phyloP scores from a whole-genome alignment of 352 stramenopile species.

The Globisporangium solare region DNA sequence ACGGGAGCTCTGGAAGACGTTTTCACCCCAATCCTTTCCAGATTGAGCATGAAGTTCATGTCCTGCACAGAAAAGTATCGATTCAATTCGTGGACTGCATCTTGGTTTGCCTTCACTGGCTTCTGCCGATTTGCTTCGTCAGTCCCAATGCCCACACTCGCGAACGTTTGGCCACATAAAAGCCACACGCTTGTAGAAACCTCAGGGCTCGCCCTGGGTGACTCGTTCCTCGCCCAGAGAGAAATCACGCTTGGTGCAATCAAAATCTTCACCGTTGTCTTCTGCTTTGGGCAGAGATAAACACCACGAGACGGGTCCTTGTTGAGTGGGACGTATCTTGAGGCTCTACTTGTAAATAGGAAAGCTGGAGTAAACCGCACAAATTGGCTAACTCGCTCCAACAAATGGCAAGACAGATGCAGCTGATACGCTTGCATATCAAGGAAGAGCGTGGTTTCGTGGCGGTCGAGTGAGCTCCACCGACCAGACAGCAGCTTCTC shows the following conservation, averaged over 20 bases:
- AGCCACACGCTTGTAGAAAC: conserved; percentile 37
- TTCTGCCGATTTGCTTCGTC: conserved; percentile 20
- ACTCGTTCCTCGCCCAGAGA: conserved; percentile 29
- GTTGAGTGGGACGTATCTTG: not conserved
- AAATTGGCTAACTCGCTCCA: conserved; percentile 31
- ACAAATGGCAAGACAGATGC: conserved; percentile 55
- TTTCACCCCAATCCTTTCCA: conserved; percentile 54
- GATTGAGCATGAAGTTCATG: conserved; percentile 50
- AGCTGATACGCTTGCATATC: conserved; percentile 70
- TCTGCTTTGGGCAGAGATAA: conserved; percentile 4
- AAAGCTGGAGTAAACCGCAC: not conserved
- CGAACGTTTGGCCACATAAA: conserved; percentile 58
- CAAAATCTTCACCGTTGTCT: conserved; percentile 55
- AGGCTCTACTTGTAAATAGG: not conserved
- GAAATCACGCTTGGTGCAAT: conserved; percentile 59
- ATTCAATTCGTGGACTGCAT: conserved; percentile 37
- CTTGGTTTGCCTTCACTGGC: conserved; percentile 9
- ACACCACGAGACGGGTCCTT: not conserved
- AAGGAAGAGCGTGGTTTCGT: conserved; percentile 48
- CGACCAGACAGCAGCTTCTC: conserved; percentile 59
- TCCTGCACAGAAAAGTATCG: conserved; percentile 32
- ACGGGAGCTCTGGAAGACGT: conserved; percentile 33
- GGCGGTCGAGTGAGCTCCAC: conserved; percentile 36
- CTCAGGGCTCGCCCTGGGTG: conserved; percentile 4
- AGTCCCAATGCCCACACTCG: conserved; percentile 36